phyloP scores from a whole-genome alignment of 2,329 filamentous ascomycete species.

The Trichoderma atroviride region DNA sequence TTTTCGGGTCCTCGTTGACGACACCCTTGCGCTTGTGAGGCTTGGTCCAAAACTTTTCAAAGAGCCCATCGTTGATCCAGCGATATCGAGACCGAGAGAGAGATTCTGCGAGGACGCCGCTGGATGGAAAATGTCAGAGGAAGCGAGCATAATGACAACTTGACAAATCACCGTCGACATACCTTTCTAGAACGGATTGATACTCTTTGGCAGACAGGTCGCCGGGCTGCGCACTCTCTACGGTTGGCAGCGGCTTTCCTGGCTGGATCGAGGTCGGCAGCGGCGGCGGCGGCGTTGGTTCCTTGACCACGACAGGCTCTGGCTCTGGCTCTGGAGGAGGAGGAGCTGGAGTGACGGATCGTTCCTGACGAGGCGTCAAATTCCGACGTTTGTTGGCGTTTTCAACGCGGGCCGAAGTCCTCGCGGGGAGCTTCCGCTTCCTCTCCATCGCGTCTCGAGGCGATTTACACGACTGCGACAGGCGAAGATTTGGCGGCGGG shows the following conservation, averaged over 20 bases:
- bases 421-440: conserved; percentile 66
- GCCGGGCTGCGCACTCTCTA: conserved; percentile 66
- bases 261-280: conserved; percentile 66
- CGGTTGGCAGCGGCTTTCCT: conserved; percentile 70
- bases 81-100: conserved; percentile 71
- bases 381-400: conserved; percentile 63
- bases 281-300: conserved; percentile 40
- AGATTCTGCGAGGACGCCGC: conserved; percentile 75
- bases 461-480: conserved; percentile 26
- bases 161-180: conserved; percentile 26
- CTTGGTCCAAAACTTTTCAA: conserved; percentile 79
- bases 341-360: conserved; percentile 51
- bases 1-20: conserved; percentile 64
- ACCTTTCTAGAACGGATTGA: conserved; percentile 75
- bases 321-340: conserved; percentile 26
- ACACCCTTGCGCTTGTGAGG: conserved; percentile 68
- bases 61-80: conserved; percentile 73
- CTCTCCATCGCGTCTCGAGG: conserved; percentile 55
- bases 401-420: conserved; percentile 63
- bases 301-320: conserved; percentile 38
- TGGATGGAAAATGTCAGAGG: conserved; percentile 38
- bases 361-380: conserved; percentile 57
- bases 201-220: conserved; percentile 67
- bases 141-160: background rate
- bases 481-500: conserved; percentile 23